Evolutionary conservation across 2,329 filamentous ascomycete genomes (phyloP).

Genomic region (Cladosporium sp.): DNA sequence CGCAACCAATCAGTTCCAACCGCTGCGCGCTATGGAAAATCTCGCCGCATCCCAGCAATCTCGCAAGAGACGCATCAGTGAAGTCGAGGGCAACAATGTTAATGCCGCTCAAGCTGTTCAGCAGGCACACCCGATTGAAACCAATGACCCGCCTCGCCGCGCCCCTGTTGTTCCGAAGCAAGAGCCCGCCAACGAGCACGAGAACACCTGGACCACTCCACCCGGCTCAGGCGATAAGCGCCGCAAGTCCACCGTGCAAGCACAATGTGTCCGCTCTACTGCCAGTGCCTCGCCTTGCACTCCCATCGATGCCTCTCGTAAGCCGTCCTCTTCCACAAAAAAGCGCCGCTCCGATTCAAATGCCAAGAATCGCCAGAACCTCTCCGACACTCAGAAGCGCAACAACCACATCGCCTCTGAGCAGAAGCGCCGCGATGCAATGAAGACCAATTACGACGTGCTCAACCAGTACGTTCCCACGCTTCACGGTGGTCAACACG

Average conservation of each 20-base stretch:
- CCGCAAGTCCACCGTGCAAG: neutral
- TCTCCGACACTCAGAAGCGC: conserved; percentile 74
- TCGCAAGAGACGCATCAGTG: conserved; percentile 9
- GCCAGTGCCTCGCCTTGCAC: conserved; percentile 1
- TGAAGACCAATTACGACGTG: conserved; percentile 77
- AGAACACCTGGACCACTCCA: neutral
- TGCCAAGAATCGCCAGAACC: conserved; percentile 40
- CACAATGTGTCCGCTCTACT: neutral
- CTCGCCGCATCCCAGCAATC: neutral
- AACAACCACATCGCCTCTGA: conserved; percentile 85
- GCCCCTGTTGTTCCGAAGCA: neutral
- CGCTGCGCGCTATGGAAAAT: neutral
- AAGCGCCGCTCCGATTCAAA: conserved; percentile 4
- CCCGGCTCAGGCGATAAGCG: conserved; percentile 6
- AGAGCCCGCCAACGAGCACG: neutral
- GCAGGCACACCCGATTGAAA: neutral
- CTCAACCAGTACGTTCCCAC: conserved; percentile 72
- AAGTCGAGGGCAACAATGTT: neutral
- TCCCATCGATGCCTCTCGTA: neutral
- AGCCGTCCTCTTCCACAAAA: neutral
- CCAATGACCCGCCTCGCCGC: neutral
- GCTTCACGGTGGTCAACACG: conserved; percentile 56
- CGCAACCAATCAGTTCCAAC: neutral
- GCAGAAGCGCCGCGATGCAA: conserved; percentile 77
- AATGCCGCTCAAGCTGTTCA: neutral